Evolutionary conservation across 495 filamentous ascomycete genomes (phyloP).

Genomic region (Collariella sp.): DNA sequence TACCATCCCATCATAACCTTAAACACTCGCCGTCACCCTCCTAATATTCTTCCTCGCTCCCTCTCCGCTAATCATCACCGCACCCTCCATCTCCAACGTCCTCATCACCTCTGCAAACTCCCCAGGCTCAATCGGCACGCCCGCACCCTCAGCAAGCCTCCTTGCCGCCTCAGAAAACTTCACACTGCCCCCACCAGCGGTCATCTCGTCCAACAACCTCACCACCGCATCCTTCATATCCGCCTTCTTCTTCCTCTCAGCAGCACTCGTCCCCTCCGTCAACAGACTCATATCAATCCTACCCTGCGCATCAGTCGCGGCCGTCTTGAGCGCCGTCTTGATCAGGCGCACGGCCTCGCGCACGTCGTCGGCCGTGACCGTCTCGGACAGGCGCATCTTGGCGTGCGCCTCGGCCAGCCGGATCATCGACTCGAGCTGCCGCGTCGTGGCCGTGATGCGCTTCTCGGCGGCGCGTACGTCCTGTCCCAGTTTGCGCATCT

Average conservation of each 20-base stretch:
- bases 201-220: constrained; percentile 68
- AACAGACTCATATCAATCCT: constrained; percentile 94
- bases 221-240: constrained; percentile 79
- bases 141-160: constrained; percentile 65
- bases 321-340: constrained; percentile 94
- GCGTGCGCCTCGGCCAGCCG: constrained; percentile 95
- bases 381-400: constrained; percentile 73
- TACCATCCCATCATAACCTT: constrained; percentile 5
- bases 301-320: constrained; percentile 88
- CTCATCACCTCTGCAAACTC: constrained; percentile 79
- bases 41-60: constrained; percentile 75
- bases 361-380: constrained; percentile 83
- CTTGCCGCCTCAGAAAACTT: constrained; percentile 68
- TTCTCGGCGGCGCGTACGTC: constrained; percentile 86
- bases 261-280: constrained; percentile 80
- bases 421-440: no score
- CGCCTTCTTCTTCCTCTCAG: constrained; percentile 67
- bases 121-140: constrained; percentile 57
- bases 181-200: constrained; percentile 55
- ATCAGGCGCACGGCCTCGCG: constrained; percentile 88
- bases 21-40: constrained; percentile 51
- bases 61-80: constrained; percentile 73
- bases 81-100: constrained; percentile 74
- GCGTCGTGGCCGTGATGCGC: constrained; percentile 73
- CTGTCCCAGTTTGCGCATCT: constrained; percentile 93